These are phyloP conservation scores for Heterococcus sp. DNA, from an alignment of 108 stramenopile species.

Conservation along the genomic window DNA sequence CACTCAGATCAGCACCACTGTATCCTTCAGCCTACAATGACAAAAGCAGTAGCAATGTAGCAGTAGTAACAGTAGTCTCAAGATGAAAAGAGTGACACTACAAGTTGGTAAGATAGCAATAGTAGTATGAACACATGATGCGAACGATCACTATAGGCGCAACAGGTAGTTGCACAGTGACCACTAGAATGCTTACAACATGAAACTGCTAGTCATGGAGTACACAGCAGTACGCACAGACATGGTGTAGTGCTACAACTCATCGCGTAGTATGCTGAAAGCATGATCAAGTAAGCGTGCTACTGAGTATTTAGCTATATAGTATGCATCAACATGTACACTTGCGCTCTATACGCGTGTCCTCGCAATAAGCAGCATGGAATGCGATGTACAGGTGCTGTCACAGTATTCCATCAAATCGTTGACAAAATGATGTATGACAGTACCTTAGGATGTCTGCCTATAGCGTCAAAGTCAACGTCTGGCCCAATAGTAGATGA, in stretches of 20 bases:
- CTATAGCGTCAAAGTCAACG: conserved; percentile 51
- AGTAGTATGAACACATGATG: not conserved
- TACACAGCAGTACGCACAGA: no score
- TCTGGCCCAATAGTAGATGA: conserved; percentile 5
- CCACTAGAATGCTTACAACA: not conserved
- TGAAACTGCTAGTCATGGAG: not conserved
- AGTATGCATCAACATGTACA: no score
- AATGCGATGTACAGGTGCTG: no score
- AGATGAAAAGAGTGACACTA: not conserved
- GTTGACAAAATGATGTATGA: no score
- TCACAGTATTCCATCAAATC: no score
- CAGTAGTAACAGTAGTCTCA: no score
- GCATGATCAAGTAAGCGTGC: no score
- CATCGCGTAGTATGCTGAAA: no score
- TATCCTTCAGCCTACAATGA: conserved; percentile 47
- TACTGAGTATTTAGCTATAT: no score
- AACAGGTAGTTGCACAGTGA: not conserved
- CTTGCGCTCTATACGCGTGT: no score
- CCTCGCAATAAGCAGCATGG: no score
- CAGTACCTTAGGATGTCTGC: conserved; percentile 17
- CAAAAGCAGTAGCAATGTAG: not conserved
- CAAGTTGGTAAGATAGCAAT: not conserved
- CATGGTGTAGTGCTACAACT: no score
- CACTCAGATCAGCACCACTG: conserved; percentile 62
- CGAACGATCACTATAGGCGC: not conserved